A percentile compares a stretch with the other conserved stretches of the same genome.
Conservation (phyloP, 257 asterid genomes). For the Solanum sejunctum region DNA sequence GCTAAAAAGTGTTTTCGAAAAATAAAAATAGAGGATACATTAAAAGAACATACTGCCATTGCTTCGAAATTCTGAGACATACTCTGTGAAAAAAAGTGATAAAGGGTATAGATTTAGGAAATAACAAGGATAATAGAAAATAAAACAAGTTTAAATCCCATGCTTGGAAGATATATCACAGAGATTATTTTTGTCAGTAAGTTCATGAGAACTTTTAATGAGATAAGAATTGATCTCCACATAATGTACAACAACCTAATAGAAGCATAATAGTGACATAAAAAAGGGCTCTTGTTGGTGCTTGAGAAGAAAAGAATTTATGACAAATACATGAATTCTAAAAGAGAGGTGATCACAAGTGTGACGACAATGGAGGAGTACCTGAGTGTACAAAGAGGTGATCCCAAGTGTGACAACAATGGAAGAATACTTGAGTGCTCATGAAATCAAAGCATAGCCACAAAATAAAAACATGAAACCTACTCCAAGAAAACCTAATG, state of each 20-base stretch:
- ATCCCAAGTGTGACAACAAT: not conserved
- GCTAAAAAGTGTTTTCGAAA: not conserved
- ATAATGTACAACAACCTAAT: not conserved
- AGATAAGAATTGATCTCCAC: not conserved
- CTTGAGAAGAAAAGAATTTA: not conserved
- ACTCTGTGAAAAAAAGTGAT: not conserved
- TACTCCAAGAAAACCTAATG: not conserved
- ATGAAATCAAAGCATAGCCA: not conserved
- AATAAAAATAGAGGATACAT: not conserved
- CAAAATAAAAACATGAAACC: too few species aligned
- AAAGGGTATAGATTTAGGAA: not conserved
- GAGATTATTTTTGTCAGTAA: not conserved
- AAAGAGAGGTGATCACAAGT: not conserved
- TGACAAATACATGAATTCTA: not conserved
- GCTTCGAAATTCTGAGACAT: not conserved
- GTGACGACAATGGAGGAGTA: too few species aligned
- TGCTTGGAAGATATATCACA: not conserved
- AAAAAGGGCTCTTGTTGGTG: not conserved
- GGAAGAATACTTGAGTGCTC: not conserved
- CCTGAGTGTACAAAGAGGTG: not conserved
- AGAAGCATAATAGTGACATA: not conserved
- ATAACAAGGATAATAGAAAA: not conserved
- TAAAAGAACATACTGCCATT: not conserved
- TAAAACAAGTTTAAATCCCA: not conserved
- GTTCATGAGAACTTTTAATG: not conserved